These are phyloP conservation scores for Pichia sp. DNA, from an alignment of 1,139 yeast species.

Conservation along the genomic window DNA sequence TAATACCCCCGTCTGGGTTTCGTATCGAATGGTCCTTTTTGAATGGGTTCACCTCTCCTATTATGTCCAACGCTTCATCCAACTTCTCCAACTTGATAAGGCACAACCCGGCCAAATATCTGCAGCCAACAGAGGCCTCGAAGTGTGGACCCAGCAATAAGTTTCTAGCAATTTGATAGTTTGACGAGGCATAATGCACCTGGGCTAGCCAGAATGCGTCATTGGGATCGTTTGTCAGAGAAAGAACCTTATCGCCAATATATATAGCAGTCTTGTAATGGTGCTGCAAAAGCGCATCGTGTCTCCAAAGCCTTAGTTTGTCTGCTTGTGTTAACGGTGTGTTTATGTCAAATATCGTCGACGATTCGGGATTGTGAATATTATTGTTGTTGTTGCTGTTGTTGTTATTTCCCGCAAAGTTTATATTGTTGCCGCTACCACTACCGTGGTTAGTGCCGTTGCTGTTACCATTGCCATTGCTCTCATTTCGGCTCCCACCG, in stretches of 20 bases:
- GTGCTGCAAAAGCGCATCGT: conserved; percentile 90
- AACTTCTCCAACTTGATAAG: conserved; percentile 68
- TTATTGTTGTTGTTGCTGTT: background rate
- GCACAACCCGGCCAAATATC: conserved; percentile 78
- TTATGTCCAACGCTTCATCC: conserved; percentile 85
- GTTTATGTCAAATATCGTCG: conserved; percentile 21
- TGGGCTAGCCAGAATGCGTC: conserved; percentile 98
- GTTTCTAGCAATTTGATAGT: conserved; percentile 75
- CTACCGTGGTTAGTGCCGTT: background rate
- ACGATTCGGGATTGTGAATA: conserved; percentile 12
- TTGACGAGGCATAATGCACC: conserved; percentile 70
- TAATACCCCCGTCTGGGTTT: conserved; percentile 70
- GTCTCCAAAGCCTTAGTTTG: conserved; percentile 84
- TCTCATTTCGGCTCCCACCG: background rate
- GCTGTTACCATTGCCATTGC: background rate
- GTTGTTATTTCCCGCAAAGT: background rate
- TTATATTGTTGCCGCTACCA: background rate
- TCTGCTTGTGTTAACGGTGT: conserved; percentile 74
- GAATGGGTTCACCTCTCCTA: conserved; percentile 83
- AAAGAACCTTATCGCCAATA: conserved; percentile 84
- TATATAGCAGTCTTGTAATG: conserved; percentile 87
- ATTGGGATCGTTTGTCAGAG: conserved; percentile 77
- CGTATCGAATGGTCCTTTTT: conserved; percentile 31
- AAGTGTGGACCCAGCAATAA: conserved; percentile 39
- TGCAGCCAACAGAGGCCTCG: conserved; percentile 56